Percentiles rank a stretch among this genome's conserved stretches.
Conservation (phyloP, 352 stramenopile species). For the Peronospora destructor region DNA sequence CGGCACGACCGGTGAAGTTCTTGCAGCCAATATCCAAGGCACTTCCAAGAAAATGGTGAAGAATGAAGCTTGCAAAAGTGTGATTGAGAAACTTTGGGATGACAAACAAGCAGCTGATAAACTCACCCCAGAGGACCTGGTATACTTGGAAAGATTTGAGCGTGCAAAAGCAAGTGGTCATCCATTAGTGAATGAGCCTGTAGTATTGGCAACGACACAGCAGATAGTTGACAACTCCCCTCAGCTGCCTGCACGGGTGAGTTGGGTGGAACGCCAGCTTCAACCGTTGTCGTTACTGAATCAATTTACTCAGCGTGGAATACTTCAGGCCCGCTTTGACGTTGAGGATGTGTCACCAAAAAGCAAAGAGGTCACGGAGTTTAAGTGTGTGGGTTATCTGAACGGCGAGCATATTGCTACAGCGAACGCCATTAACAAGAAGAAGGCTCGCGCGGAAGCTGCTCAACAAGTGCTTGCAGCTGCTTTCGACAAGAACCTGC, state of each 20-base stretch:
- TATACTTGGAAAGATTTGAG: constrained; percentile 53
- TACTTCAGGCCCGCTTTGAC: constrained; percentile 37
- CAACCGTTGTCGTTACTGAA: constrained; percentile 46
- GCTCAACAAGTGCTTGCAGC: constrained; percentile 61
- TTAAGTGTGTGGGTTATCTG: constrained; percentile 45
- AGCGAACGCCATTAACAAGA: constrained; percentile 56
- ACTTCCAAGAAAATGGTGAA: constrained; percentile 66
- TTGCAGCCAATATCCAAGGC: constrained; percentile 48
- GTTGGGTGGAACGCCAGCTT: constrained; percentile 35
- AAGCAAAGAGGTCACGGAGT: constrained; percentile 29
- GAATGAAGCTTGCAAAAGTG: constrained; percentile 52
- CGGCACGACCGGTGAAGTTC: constrained; percentile 26
- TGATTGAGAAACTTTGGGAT: constrained; percentile 70
- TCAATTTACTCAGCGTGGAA: constrained; percentile 42
- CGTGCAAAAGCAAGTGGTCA: constrained; percentile 17
- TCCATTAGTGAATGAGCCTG: constrained; percentile 2
- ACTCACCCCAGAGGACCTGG: constrained; percentile 42
- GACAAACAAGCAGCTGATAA: constrained; percentile 58
- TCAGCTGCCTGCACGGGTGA: constrained; percentile 28
- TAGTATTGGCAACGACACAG: background rate
- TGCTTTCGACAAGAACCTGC: constrained; percentile 53
- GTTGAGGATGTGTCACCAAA: constrained; percentile 44
- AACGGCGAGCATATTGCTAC: constrained; percentile 36
- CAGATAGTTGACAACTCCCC: background rate
- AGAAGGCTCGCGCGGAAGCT: constrained; percentile 71